Percentiles rank a stretch among this genome's conserved stretches.
Evolutionary conservation across 202 grass and related monocot species (phyloP).

Genomic region (Setaria italica): DNA sequence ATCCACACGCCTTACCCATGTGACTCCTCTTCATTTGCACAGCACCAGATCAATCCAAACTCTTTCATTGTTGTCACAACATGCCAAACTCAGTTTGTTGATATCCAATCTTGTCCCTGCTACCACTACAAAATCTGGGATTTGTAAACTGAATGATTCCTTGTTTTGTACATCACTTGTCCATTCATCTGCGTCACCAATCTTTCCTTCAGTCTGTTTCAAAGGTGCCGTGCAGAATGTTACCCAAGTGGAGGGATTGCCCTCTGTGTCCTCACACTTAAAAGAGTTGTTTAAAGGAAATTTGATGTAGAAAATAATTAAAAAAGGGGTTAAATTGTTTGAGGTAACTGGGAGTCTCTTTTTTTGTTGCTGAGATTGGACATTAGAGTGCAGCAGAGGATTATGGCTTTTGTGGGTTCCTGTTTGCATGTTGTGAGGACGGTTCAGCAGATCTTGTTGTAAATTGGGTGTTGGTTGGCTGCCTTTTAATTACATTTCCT

Average conservation of each 20-base stretch:
- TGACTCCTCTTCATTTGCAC: not conserved
- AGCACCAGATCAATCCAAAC: not conserved
- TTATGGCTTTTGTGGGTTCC: too few relatives aligned
- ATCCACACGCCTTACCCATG: not conserved
- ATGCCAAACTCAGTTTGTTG: conserved; percentile 1
- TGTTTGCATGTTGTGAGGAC: too few relatives aligned
- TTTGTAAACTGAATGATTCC: not conserved
- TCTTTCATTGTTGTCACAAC: not conserved
- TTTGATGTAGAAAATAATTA: not conserved
- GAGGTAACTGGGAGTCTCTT: not conserved
- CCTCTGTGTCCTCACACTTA: not conserved
- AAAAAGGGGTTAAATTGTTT: not conserved
- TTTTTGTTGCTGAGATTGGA: not conserved
- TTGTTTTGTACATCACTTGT: not conserved
- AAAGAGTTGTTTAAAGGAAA: not conserved
- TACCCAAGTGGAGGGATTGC: not conserved
- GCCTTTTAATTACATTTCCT: not conserved
- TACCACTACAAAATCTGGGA: not conserved
- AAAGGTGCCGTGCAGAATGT: not conserved
- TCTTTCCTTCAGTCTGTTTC: not conserved
- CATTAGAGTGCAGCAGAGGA: too few relatives aligned
- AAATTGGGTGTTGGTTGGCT: too few relatives aligned
- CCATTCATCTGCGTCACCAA: not conserved
- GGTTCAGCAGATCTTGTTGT: too few relatives aligned
- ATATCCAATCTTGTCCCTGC: not conserved